A percentile compares a stretch with the other conserved stretches of the same genome.
phyloP scores from a whole-genome alignment of 2,329 filamentous ascomycete genomes.

The Penicillium hordei region DNA sequence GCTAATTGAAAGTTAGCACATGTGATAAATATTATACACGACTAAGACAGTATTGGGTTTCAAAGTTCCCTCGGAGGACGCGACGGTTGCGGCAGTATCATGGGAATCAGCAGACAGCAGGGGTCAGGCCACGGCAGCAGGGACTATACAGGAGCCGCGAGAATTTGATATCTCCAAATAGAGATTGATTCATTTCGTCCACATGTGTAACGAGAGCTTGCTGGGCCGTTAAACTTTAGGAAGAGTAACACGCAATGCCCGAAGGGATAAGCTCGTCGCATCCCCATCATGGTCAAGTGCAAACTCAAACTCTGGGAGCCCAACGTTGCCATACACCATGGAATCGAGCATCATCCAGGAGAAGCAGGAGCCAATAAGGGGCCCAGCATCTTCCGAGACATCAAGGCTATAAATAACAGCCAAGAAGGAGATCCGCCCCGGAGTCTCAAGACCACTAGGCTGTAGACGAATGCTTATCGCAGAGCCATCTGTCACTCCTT shows the following conservation, averaged over 20 bases:
- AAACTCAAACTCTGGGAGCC: constrained; percentile 25
- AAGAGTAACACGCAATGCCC: constrained; percentile 14
- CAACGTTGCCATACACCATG: constrained; percentile 21
- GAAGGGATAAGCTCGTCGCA: constrained; percentile 15
- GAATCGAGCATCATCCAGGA: constrained; percentile 20
- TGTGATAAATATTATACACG: too few species aligned
- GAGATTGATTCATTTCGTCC: too few species aligned
- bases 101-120: too few species aligned
- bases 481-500: constrained; percentile 2
- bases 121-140: too few species aligned
- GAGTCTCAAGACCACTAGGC: constrained; percentile 22
- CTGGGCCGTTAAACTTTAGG: not conserved
- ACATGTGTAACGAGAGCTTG: not conserved
- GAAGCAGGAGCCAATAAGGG: constrained; percentile 14
- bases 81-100: too few species aligned
- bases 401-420: constrained; percentile 15
- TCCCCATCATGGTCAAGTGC: constrained; percentile 15
- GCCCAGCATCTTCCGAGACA: constrained; percentile 7
- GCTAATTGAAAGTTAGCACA: too few species aligned
- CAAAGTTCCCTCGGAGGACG: too few species aligned
- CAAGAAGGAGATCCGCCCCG: constrained; percentile 18
- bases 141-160: too few species aligned
- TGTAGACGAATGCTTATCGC: constrained; percentile 25
- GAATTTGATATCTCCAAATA: too few species aligned
- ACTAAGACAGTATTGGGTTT: too few species aligned